phyloP scores from a whole-genome alignment of 2,329 filamentous ascomycete genomes.

The Aspergillus sp. region DNA sequence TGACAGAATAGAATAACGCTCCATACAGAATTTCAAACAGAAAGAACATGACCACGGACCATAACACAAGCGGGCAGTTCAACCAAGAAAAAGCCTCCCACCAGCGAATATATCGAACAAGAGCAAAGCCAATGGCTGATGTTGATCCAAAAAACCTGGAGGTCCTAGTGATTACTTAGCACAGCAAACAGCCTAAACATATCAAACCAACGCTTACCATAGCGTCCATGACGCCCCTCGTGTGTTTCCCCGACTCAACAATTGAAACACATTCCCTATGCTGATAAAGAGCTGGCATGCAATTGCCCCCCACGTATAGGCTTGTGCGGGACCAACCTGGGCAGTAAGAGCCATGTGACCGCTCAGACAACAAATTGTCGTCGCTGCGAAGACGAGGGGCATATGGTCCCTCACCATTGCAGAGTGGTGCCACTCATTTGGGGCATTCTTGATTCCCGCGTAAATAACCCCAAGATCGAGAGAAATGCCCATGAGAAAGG shows the following conservation, averaged over 20 bases:
- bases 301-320: slow-evolving; percentile 16
- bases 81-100: slow-evolving; percentile 15
- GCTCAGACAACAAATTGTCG: slow-evolving; percentile 6
- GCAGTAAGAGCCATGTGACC: slow-evolving; percentile 10
- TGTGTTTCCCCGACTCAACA: slow-evolving; percentile 18
- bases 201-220: slow-evolving; percentile 10
- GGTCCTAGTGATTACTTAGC: slow-evolving; percentile 10
- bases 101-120: slow-evolving; percentile 16
- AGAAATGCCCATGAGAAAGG: slow-evolving; percentile 9
- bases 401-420: slow-evolving; percentile 19
- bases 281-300: slow-evolving; percentile 17
- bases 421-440: slow-evolving; percentile 21
- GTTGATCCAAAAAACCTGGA: slow-evolving; percentile 16
- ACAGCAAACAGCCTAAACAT: background rate
- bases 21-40: slow-evolving; percentile 14
- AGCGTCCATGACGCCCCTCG: slow-evolving; percentile 20
- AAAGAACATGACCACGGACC: slow-evolving; percentile 13
- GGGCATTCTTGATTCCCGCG: slow-evolving; percentile 12
- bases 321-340: slow-evolving; percentile 14
- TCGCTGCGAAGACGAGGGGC: slow-evolving; percentile 11
- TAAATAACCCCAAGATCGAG: slow-evolving; percentile 21
- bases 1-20: slow-evolving; percentile 11
- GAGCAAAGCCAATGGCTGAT: slow-evolving; percentile 12
- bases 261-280: slow-evolving; percentile 15
- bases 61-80: slow-evolving; percentile 14